A percentile compares a stretch with the other conserved stretches of the same genome.
phyloP scores from a whole-genome alignment of 2,329 filamentous ascomycete genomes.

The Coniochaeta sp. region DNA sequence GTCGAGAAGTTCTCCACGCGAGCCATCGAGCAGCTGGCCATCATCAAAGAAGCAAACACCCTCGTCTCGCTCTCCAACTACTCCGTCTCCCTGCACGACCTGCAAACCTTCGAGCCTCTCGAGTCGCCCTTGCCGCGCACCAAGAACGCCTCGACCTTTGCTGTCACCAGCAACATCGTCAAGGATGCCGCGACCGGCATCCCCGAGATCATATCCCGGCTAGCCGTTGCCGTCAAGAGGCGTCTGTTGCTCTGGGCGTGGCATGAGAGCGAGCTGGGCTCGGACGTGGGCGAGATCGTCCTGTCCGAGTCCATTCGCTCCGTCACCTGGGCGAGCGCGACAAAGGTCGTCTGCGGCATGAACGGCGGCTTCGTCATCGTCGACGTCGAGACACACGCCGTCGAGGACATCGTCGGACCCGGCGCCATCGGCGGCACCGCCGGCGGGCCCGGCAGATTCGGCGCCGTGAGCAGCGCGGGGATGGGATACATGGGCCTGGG shows the following conservation, averaged over 20 bases:
- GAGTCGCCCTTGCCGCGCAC: conserved; percentile 71
- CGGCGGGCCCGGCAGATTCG: conserved; percentile 63
- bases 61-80: conserved; percentile 88
- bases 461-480: conserved; percentile 72
- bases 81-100: conserved; percentile 82
- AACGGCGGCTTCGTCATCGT: conserved; percentile 87
- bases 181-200: conserved; percentile 83
- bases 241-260: conserved; percentile 88
- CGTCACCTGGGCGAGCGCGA: conserved; percentile 85
- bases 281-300: conserved; percentile 67
- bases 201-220: conserved; percentile 82
- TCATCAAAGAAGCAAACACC: conserved; percentile 90
- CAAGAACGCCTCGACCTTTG: conserved; percentile 83
- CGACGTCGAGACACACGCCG: conserved; percentile 66
- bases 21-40: conserved; percentile 85
- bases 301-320: conserved; percentile 80
- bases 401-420: conserved; percentile 73
- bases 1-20: conserved; percentile 89
- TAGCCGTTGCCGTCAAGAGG: conserved; percentile 90
- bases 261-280: conserved; percentile 84
- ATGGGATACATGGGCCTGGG: conserved; percentile 98
- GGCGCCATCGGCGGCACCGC: conserved; percentile 61
- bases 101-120: conserved; percentile 74
- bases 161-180: conserved; percentile 91
- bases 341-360: conserved; percentile 81